Conservation (phyloP, 2,329 filamentous ascomycete genomes). For the Trichocomaceae sp. region DNA sequence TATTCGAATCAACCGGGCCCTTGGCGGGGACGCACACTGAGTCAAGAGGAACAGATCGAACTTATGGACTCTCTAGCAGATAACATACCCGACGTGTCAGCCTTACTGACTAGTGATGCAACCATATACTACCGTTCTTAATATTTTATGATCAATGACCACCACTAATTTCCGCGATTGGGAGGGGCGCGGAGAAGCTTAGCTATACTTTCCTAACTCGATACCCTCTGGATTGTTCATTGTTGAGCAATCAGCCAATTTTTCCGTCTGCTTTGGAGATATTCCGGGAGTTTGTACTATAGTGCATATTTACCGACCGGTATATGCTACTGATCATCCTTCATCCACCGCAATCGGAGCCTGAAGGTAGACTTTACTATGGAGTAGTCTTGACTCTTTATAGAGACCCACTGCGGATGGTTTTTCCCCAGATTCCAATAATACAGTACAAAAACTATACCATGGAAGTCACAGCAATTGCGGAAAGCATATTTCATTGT, state of each 20-base stretch:
- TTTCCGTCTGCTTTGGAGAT: not conserved
- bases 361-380: not conserved
- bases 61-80: slow-evolving; percentile 71
- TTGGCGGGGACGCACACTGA: slow-evolving; percentile 58
- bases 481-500: too few species aligned
- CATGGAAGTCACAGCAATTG: too few species aligned
- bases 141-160: slow-evolving; percentile 5
- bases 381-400: too few species aligned
- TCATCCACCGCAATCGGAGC: too few species aligned
- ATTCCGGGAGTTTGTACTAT: not conserved
- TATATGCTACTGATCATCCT: not conserved
- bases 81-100: slow-evolving; percentile 45
- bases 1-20: slow-evolving; percentile 43
- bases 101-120: slow-evolving; percentile 4
- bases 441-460: too few species aligned
- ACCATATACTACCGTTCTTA: slow-evolving; percentile 12
- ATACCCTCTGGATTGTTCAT: not conserved
- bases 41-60: slow-evolving; percentile 73
- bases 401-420: too few species aligned
- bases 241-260: not conserved
- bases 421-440: too few species aligned
- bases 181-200: not conserved
- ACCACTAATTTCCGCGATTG: not conserved
- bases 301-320: not conserved
- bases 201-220: not conserved